A percentile compares a stretch with the other conserved stretches of the same genome.
Evolutionary conservation across 2,329 filamentous ascomycete species (phyloP).

Genomic region (Aspergillus quadrilineatus): DNA sequence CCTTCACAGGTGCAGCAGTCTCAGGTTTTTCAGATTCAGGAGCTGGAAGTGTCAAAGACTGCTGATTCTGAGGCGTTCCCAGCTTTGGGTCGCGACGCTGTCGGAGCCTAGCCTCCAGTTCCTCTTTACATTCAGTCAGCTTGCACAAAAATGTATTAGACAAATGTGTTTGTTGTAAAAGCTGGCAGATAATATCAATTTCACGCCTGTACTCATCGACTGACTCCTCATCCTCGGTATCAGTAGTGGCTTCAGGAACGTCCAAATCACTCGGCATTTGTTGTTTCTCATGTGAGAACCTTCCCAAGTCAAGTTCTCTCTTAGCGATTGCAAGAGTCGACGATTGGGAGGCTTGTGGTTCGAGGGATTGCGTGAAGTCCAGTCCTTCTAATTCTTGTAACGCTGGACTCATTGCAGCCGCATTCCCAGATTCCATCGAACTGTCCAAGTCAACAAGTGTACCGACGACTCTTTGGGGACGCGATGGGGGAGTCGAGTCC

Average conservation of each 20-base stretch:
- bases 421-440: conserved; percentile 10
- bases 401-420: conserved; percentile 16
- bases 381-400: conserved; percentile 24
- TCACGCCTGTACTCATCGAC: conserved; percentile 12
- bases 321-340: not conserved
- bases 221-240: not conserved
- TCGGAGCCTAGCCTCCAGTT: conserved; percentile 17
- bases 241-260: not conserved
- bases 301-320: conserved; percentile 4
- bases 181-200: conserved; percentile 24
- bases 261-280: not conserved
- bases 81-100: not conserved
- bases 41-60: not conserved
- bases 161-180: conserved; percentile 17
- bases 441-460: conserved; percentile 24
- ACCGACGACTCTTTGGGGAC: not conserved
- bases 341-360: not conserved
- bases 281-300: not conserved
- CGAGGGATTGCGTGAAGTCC: conserved; percentile 16
- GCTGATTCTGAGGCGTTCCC: not conserved
- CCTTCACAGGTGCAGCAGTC: not conserved
- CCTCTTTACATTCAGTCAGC: conserved; percentile 19
- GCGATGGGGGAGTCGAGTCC: not conserved
- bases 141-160: conserved; percentile 11
- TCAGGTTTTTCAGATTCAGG: not conserved